Base-by-base conservation (phyloP, 352 stramenopile species). In the Blastocystis sp. region DNA sequence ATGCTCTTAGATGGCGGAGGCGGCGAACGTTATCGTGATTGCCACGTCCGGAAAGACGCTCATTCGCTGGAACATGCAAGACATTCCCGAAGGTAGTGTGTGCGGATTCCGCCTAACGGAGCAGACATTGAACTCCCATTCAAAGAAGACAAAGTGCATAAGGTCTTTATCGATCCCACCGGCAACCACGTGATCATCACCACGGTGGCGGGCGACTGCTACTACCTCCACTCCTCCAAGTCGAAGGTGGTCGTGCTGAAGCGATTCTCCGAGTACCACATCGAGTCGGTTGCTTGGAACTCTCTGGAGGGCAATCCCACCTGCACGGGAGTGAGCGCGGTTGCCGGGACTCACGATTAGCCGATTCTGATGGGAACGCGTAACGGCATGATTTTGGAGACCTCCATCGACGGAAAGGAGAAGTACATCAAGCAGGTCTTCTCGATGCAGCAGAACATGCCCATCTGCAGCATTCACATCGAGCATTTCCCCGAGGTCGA, bases 351-450 rank as follows among this genome's bases (percentile, higher is more conserved):
- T 66, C 19, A 84, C 11, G 2, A 2, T 10, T 70, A 95, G 77
- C 82, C 92, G 0, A 89, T 96, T 21, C 89, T 96, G 1, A 92
- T 96, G 76, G 93, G 93, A 38, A 95, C 93, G 7, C 93, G 94
- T 14, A 84, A 84, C 45, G 74, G 74, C 89, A 91, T 91, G 0
- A 93, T 96, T 14, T 94, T 92, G 59, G 93, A 95, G 89, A 93
- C 92, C 42, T 92, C 94, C 84, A 94, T 96, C 87, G 93, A 93
- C 63, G 92, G 92, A 19, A 95, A 95, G 78, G 94, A 95, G 89
- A 92, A 93, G 24, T 90, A 90, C 2, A 95, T 96, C 76, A 94
- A 94, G 70, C 95, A 95, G 90, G 92, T 95, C 87, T 95, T 95
- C 90, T 93, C 92, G 0, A 95, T 95, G 90, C 93, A 95, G 70